Conservation (phyloP, 768 basidiomycete genomes). For the Boletus reticulatus region DNA sequence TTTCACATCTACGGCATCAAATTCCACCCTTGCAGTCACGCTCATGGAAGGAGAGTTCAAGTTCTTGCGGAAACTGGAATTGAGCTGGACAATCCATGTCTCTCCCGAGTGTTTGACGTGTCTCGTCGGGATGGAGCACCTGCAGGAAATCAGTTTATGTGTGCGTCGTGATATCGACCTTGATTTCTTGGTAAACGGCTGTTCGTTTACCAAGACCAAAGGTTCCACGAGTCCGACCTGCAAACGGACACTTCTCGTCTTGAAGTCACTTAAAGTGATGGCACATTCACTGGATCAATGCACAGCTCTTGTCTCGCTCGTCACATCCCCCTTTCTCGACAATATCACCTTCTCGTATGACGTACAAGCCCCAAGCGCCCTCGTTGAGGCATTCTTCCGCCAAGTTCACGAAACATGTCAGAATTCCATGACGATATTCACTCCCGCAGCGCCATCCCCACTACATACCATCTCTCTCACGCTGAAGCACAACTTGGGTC, state of each 20-base stretch:
- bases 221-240: not conserved
- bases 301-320: slow-evolving; percentile 21
- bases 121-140: slow-evolving; percentile 19
- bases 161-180: slow-evolving; percentile 18
- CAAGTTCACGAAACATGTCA: slow-evolving; percentile 20
- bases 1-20: slow-evolving; percentile 13
- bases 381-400: slow-evolving; percentile 24
- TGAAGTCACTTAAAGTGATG: slow-evolving; percentile 24
- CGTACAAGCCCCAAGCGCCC: slow-evolving; percentile 20
- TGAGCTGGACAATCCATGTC: slow-evolving; percentile 24
- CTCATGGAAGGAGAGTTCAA: slow-evolving; percentile 17
- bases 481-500: slow-evolving; percentile 27
- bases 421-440: not conserved
- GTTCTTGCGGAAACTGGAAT: slow-evolving; percentile 21
- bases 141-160: slow-evolving; percentile 23
- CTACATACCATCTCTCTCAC: slow-evolving; percentile 19
- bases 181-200: slow-evolving; percentile 11
- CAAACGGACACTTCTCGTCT: slow-evolving; percentile 19
- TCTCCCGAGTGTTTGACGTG: slow-evolving; percentile 22
- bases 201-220: not conserved
- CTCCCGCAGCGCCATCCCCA: not conserved
- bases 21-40: slow-evolving; percentile 13
- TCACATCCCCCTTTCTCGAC: slow-evolving; percentile 23
- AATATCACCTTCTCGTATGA: slow-evolving; percentile 27
- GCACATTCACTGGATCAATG: slow-evolving; percentile 29